Evolutionary conservation across 768 basidiomycete genomes (phyloP).

Genomic region (Tricholoma sp.): DNA sequence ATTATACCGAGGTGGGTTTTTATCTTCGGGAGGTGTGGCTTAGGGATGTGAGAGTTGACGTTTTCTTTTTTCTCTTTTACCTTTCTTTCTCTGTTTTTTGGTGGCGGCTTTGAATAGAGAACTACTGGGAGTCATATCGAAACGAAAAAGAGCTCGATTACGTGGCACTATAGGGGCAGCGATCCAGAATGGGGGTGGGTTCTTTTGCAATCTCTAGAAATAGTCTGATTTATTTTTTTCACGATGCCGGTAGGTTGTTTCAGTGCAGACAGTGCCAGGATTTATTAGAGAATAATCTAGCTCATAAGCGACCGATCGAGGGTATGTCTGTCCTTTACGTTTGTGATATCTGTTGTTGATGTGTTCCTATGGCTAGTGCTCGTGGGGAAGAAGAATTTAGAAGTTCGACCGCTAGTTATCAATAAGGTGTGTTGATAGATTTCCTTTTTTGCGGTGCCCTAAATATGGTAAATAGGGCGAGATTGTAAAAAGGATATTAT

Average conservation of each 20-base stretch:
- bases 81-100: no score
- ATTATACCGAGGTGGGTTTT: constrained; percentile 80
- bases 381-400: constrained; percentile 97
- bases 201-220: neutral
- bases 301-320: constrained; percentile 91
- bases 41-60: neutral
- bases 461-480: constrained; percentile 52
- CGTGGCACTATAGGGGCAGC: constrained; percentile 92
- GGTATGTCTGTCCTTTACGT: constrained; percentile 34
- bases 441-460: neutral
- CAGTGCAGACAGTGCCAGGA: constrained; percentile 97
- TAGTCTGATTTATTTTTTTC: constrained; percentile 4
- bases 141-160: constrained; percentile 95
- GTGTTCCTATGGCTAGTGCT: constrained; percentile 47
- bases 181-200: constrained; percentile 96
- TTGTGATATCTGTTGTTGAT: constrained; percentile 1
- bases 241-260: constrained; percentile 53
- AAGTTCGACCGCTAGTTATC: constrained; percentile 91
- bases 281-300: constrained; percentile 89
- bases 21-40: neutral
- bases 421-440: constrained; percentile 60
- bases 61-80: neutral
- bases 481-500: constrained; percentile 92
- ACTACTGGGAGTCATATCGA: constrained; percentile 97
- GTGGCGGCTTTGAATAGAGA: constrained; percentile 35